Evolutionary conservation across 2,329 filamentous ascomycete genomes (phyloP).

Genomic region (Mycogone perniciosa): DNA sequence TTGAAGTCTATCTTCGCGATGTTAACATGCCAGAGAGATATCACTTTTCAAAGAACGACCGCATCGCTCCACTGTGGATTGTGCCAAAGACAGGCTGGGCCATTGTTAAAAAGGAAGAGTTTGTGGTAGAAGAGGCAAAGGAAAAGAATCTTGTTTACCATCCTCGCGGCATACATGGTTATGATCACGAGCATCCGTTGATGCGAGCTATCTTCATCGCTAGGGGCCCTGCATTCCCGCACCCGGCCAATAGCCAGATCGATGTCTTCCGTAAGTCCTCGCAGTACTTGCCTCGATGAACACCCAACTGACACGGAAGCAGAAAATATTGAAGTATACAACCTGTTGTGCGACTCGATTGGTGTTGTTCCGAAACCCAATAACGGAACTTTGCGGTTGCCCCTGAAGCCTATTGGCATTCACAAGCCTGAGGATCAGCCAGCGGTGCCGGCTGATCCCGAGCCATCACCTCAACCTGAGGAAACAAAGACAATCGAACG

Average conservation of each 20-base stretch:
- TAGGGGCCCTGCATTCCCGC: slow-evolving; percentile 84
- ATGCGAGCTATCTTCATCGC: slow-evolving; percentile 97
- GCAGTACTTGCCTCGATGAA: background rate
- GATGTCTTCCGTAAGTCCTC: slow-evolving; percentile 69
- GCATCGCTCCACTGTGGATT: slow-evolving; percentile 93
- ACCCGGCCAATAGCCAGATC: slow-evolving; percentile 71
- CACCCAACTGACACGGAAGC: slow-evolving; percentile 21
- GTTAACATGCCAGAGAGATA: slow-evolving; percentile 87
- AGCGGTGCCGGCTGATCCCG: slow-evolving; percentile 50
- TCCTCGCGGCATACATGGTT: slow-evolving; percentile 83
- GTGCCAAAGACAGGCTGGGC: slow-evolving; percentile 90
- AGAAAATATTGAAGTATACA: slow-evolving; percentile 96
- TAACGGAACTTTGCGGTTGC: slow-evolving; percentile 78
- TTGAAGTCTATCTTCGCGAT: slow-evolving; percentile 83
- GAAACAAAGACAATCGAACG: slow-evolving; percentile 13
- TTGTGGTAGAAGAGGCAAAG: slow-evolving; percentile 61
- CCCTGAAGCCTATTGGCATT: slow-evolving; percentile 55
- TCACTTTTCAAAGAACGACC: slow-evolving; percentile 80
- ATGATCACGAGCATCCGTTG: slow-evolving; percentile 87
- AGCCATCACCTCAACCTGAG: slow-evolving; percentile 14
- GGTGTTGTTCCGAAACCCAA: slow-evolving; percentile 68
- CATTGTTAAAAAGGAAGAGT: slow-evolving; percentile 73
- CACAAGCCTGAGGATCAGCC: slow-evolving; percentile 48
- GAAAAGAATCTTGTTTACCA: slow-evolving; percentile 62
- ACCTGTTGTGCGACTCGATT: slow-evolving; percentile 85